Conservation (phyloP, 345 rosid species). For the Gossypium sturtianum region DNA sequence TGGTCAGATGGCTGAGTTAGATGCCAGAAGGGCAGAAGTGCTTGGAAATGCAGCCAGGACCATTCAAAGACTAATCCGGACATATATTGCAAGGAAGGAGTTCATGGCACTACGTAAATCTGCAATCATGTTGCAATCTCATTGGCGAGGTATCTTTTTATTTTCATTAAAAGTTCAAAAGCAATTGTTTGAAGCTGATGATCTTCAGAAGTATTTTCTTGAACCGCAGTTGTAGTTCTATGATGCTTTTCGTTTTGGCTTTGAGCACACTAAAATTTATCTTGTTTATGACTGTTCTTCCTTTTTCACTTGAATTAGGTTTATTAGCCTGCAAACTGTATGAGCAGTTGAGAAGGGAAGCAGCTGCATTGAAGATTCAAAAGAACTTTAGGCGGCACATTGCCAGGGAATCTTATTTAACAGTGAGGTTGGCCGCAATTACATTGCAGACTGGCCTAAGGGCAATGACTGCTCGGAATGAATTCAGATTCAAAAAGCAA, state of each 20-base stretch:
- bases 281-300: constrained; percentile 15
- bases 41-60: constrained; percentile 96
- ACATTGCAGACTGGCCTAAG: constrained; percentile 81
- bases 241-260: not conserved
- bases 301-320: constrained; percentile 38
- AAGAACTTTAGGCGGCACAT: constrained; percentile 65
- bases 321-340: constrained; percentile 76
- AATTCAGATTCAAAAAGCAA: constrained; percentile 85
- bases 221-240: not conserved
- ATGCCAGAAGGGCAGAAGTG: constrained; percentile 96
- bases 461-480: constrained; percentile 94
- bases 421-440: constrained; percentile 52
- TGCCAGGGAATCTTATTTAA: constrained; percentile 58
- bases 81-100: constrained; percentile 84
- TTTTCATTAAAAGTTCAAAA: constrained; percentile 3
- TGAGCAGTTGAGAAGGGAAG: constrained; percentile 77
- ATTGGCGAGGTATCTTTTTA: constrained; percentile 70
- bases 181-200: not conserved
- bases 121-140: constrained; percentile 74
- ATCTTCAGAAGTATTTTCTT: not conserved
- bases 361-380: constrained; percentile 85
- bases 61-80: constrained; percentile 81
- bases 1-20: constrained; percentile 99
- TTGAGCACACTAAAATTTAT: constrained; percentile 2
- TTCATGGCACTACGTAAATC: constrained; percentile 72